Conservation (phyloP, 495 filamentous ascomycete genomes). For the Amniculicola lignicola region DNA sequence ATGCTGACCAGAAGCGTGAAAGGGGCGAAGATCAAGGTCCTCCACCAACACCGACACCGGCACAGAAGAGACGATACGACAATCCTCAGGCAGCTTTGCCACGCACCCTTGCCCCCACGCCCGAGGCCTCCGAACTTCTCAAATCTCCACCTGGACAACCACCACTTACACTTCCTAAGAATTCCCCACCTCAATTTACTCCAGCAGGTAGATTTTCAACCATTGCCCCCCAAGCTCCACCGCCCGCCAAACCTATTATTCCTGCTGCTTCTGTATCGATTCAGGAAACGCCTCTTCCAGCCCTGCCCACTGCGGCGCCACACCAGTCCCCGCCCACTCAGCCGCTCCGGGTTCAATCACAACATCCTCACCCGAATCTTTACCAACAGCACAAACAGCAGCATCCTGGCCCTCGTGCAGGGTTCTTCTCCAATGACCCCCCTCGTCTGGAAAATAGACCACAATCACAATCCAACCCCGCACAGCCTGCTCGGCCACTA, state of each 20-base stretch:
- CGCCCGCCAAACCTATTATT: constrained; percentile 27
- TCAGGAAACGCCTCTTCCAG: constrained; percentile 20
- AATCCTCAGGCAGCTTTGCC: constrained; percentile 57
- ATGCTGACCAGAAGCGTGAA: constrained; percentile 66
- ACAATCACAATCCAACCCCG: constrained; percentile 18
- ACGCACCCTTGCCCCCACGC: constrained; percentile 59
- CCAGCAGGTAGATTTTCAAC: constrained; percentile 12
- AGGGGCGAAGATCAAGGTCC: constrained; percentile 69
- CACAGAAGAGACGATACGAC: constrained; percentile 59
- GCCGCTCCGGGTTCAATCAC: constrained; percentile 1
- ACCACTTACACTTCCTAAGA: constrained; percentile 24
- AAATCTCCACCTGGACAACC: constrained; percentile 40
- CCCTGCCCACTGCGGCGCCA: constrained; percentile 2
- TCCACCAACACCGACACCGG: constrained; percentile 58
- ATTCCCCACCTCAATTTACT: constrained; percentile 34
- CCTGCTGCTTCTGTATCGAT: constrained; percentile 16
- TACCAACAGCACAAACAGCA: constrained; percentile 6
- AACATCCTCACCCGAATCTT: constrained; percentile 9
- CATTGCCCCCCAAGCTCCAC: constrained; percentile 31
- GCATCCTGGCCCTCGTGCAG: constrained; percentile 23
- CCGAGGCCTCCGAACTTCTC: constrained; percentile 54
- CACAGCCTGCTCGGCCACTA: neutral
- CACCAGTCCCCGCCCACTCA: constrained; percentile 18
- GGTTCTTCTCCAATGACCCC: constrained; percentile 21
- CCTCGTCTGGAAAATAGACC: constrained; percentile 19